A percentile compares a stretch with the other conserved stretches of the same genome.
These are phyloP conservation scores for Phellopilus nigrolimitatus DNA, from an alignment of 1,284 basidiomycete species.

Conservation along the genomic window DNA sequence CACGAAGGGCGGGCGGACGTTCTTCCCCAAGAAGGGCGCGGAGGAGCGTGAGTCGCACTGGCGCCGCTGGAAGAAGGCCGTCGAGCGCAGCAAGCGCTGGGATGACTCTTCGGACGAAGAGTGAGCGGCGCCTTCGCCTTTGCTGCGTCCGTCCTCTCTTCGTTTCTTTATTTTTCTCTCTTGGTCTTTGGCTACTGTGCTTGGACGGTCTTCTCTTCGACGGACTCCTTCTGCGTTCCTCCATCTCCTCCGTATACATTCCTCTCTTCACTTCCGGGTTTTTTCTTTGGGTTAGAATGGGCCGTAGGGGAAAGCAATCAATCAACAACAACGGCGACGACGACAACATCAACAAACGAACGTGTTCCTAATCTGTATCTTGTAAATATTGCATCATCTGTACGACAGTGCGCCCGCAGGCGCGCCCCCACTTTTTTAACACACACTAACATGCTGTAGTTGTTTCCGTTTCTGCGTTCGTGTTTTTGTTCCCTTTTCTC, in stretches of 20 bases:
- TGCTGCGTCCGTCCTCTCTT: neutral
- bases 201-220: neutral
- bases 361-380: too few species aligned
- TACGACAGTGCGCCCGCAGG: too few species aligned
- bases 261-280: neutral
- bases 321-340: neutral
- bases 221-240: neutral
- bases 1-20: constrained; percentile 73
- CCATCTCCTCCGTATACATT: neutral
- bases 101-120: constrained; percentile 51
- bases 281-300: too few species aligned
- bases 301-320: too few species aligned
- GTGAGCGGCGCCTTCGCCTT: neutral
- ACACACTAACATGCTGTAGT: too few species aligned
- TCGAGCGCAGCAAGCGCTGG: constrained; percentile 80
- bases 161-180: neutral
- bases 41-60: constrained; percentile 58
- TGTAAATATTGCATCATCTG: too few species aligned
- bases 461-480: too few species aligned
- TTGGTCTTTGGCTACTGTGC: neutral
- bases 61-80: constrained; percentile 80
- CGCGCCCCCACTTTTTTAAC: too few species aligned
- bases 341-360: too few species aligned
- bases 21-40: constrained; percentile 57
- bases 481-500: too few species aligned